Percentiles rank a stretch among this genome's conserved stretches.
Conservation (phyloP, 176 grass and related monocot genomes). For the Triticum turgidum region DNA sequence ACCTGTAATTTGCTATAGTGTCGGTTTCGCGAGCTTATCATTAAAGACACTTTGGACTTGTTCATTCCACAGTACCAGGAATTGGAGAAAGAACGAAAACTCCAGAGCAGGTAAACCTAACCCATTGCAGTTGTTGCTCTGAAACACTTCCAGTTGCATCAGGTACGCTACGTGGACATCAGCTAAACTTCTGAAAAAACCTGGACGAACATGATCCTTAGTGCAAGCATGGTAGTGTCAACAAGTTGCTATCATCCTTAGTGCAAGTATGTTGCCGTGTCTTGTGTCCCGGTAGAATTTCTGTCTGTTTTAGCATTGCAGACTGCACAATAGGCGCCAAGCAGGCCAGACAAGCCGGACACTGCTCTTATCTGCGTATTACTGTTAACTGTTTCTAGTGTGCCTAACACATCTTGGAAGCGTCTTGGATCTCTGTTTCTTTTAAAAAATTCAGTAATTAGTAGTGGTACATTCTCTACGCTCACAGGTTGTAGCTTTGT, state of each 20-base stretch:
- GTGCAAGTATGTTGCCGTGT: neutral
- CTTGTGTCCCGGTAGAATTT: neutral
- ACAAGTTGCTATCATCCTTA: neutral
- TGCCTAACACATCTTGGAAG: neutral
- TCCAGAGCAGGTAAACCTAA: neutral
- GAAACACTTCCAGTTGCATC: neutral
- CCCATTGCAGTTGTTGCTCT: neutral
- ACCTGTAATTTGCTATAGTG: neutral
- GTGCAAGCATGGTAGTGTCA: neutral
- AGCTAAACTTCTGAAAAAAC: neutral
- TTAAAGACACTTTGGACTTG: neutral
- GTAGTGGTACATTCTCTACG: neutral
- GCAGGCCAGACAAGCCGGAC: neutral
- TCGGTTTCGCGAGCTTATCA: too few species aligned
- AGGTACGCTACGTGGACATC: neutral
- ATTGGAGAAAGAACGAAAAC: conserved; percentile 13
- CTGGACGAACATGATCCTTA: neutral
- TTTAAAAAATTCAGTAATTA: neutral
- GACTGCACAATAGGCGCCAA: neutral
- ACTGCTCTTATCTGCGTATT: neutral
- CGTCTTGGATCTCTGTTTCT: neutral
- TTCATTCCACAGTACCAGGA: neutral
- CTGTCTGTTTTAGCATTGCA: neutral
- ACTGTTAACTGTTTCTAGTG: neutral
- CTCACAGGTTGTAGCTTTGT: neutral